These are phyloP conservation scores for Durusdinium trenchii DNA, from an alignment of 73 alveolate species.

Conservation along the genomic window DNA sequence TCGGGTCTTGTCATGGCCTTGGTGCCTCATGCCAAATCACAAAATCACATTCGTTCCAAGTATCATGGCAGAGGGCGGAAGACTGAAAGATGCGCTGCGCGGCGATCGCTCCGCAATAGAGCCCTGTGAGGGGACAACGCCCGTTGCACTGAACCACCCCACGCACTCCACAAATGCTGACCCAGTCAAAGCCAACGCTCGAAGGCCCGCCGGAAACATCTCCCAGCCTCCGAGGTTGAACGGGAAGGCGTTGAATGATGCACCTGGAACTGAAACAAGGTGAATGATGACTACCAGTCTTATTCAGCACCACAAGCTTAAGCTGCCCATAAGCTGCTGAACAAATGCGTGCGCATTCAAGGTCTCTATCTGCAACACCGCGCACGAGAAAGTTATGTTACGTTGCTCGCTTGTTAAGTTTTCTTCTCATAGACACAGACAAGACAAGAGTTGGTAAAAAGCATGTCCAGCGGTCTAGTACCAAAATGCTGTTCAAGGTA, in stretches of 20 bases:
- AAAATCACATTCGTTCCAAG: background rate
- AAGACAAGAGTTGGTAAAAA: no score
- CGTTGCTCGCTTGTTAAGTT: no score
- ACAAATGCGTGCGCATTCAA: no score
- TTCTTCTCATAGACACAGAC: no score
- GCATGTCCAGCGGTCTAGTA: no score
- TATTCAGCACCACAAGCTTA: background rate
- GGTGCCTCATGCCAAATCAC: background rate
- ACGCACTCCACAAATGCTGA: background rate
- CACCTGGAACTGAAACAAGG: background rate
- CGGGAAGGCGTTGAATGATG: slow-evolving; percentile 74
- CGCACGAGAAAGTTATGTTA: no score
- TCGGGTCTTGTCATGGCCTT: background rate
- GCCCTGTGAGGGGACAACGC: slow-evolving; percentile 25
- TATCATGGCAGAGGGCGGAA: slow-evolving; percentile 78
- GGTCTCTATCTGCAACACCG: no score
- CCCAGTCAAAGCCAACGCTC: no score
- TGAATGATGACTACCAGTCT: no score
- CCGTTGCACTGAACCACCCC: background rate
- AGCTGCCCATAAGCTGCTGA: no score
- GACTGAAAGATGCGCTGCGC: slow-evolving; percentile 56
- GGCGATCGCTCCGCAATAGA: slow-evolving; percentile 79
- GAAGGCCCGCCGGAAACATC: no score
- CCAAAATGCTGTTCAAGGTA: no score
- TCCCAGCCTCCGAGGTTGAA: slow-evolving; percentile 63